Conservation (phyloP, 148 eudicot genomes). For the Persicaria tinctoria region DNA sequence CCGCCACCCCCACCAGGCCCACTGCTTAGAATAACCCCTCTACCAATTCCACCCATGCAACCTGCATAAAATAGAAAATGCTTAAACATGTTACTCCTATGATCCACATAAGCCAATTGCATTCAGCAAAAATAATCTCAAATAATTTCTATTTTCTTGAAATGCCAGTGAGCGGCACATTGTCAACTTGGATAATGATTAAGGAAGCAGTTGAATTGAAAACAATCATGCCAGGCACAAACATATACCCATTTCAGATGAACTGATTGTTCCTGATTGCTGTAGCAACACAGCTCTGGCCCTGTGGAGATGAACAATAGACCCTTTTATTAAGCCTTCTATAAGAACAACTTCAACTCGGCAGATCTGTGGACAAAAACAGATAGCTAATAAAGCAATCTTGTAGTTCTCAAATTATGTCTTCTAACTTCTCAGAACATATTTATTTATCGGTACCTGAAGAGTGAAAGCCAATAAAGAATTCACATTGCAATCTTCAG, state of each 20-base stretch:
- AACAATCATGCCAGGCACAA: constrained; percentile 9
- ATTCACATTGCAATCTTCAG: constrained; percentile 96
- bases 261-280: constrained; percentile 59
- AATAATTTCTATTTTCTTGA: neutral
- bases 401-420: neutral
- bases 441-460: constrained; percentile 44
- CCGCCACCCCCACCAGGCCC: constrained; percentile 93
- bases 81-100: neutral
- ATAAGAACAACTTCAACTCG: constrained; percentile 90
- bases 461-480: constrained; percentile 84
- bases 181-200: neutral
- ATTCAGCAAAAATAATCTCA: neutral
- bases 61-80: constrained; percentile 33
- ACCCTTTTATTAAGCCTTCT: constrained; percentile 83
- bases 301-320: constrained; percentile 91
- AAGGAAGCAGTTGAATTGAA: neutral
- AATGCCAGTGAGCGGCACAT: neutral
- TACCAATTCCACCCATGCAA: constrained; percentile 77
- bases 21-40: constrained; percentile 44
- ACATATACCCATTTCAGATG: constrained; percentile 80
- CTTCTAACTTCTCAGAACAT: neutral
- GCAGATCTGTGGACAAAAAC: constrained; percentile 52
- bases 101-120: neutral
- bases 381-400: constrained; percentile 8
- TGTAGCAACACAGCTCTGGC: constrained; percentile 61